Conservation (phyloP, 2,329 filamentous ascomycete species). For the Colletotrichum paranaense region DNA sequence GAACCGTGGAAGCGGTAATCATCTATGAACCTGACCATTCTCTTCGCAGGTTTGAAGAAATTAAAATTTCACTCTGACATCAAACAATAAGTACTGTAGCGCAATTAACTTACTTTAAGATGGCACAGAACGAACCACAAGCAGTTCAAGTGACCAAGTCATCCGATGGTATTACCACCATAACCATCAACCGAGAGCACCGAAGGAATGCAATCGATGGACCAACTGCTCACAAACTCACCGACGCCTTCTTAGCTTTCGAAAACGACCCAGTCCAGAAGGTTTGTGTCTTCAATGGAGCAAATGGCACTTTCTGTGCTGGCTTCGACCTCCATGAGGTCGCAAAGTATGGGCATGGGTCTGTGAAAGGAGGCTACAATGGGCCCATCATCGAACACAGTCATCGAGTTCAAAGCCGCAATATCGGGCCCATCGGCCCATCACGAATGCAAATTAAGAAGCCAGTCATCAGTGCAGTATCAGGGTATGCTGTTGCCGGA, state of each 20-base stretch:
- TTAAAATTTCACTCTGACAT: no score
- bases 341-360: slow-evolving; percentile 37
- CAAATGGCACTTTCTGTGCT: slow-evolving; percentile 60
- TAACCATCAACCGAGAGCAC: slow-evolving; percentile 63
- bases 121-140: not conserved
- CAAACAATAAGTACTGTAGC: no score
- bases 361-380: not conserved
- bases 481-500: slow-evolving; percentile 65
- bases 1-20: not conserved
- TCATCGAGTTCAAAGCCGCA: slow-evolving; percentile 37
- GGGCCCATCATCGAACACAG: slow-evolving; percentile 21
- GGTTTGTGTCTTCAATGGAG: slow-evolving; percentile 62
- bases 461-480: slow-evolving; percentile 62
- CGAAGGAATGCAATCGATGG: slow-evolving; percentile 64
- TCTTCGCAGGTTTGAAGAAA: no score
- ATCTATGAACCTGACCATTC: no score
- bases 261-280: slow-evolving; percentile 62
- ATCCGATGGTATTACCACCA: slow-evolving; percentile 60
- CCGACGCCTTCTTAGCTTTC: slow-evolving; percentile 59
- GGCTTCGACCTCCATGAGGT: slow-evolving; percentile 63
- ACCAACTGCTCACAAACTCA: slow-evolving; percentile 58
- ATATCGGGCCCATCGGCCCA: slow-evolving; percentile 61
- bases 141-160: slow-evolving; percentile 37
- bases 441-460: slow-evolving; percentile 61
- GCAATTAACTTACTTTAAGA: not conserved